Percentiles rank a stretch among this genome's conserved stretches.
Evolutionary conservation across 805 yeast genomes (phyloP).

Genomic region (Candida krabiensis): DNA sequence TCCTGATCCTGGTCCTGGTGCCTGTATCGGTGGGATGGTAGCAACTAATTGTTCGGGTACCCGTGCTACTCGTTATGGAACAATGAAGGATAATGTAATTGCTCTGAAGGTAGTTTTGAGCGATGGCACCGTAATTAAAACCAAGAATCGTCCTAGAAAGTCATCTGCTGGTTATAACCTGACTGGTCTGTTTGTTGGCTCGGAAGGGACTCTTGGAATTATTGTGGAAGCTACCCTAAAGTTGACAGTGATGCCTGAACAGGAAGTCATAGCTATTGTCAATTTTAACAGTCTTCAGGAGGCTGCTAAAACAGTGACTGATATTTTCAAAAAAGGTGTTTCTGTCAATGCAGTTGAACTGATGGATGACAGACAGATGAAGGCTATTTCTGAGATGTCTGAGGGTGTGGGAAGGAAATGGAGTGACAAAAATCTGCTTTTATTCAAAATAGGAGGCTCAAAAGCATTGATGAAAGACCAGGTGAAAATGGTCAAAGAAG

Average conservation of each 20-base stretch:
- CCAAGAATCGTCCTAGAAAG: conserved; percentile 72
- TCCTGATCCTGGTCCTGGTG: conserved; percentile 80
- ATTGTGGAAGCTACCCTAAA: conserved; percentile 74
- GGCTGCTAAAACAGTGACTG: conserved; percentile 69
- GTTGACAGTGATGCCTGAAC: conserved; percentile 60
- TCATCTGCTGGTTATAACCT: conserved; percentile 79
- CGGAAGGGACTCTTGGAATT: conserved; percentile 76
- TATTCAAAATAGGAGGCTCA: conserved; percentile 63
- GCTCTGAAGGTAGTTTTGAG: conserved; percentile 73
- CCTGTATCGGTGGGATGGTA: conserved; percentile 76
- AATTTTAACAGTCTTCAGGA: conserved; percentile 63
- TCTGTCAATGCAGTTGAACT: conserved; percentile 72
- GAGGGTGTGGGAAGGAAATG: conserved; percentile 29
- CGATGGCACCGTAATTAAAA: conserved; percentile 76
- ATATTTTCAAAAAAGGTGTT: conserved; percentile 58
- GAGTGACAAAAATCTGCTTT: conserved; percentile 36
- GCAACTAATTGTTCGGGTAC: conserved; percentile 82
- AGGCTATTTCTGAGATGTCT: conserved; percentile 56
- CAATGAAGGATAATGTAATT: conserved; percentile 73
- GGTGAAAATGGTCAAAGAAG: conserved; percentile 44
- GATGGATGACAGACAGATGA: conserved; percentile 69
- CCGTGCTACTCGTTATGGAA: conserved; percentile 75
- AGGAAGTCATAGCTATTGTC: conserved; percentile 67
- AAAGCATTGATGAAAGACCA: conserved; percentile 41
- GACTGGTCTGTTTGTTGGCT: conserved; percentile 68